Base-by-base conservation (phyloP, 139 green algal species). In the Ettlia oleoabundans region DNA sequence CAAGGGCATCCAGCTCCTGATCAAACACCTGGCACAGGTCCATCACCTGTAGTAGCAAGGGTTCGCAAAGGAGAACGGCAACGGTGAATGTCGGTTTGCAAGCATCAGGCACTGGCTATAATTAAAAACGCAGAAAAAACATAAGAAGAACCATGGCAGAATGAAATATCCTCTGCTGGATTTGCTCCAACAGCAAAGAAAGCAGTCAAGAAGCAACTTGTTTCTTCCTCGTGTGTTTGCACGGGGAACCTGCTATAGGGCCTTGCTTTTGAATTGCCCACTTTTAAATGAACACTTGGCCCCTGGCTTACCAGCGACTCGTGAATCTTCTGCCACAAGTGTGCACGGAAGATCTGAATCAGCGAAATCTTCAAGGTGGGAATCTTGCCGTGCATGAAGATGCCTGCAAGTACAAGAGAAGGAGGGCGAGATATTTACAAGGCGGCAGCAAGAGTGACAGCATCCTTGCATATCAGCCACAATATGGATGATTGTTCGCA, bases 331-430 rank as follows among this genome's bases (percentile, higher is more conserved):
- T 99, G 97, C 97, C 97, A 99, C 83, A 99, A 88, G 85, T 99
- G 97, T 18, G 97, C 97, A 64, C 96, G 91, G 91, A 99, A 98
- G 92, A 99, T 99, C 94, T 99, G 96, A 86, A 99, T 99, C 76
- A 99, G 93, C 24, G 91, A 97, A 88, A 99, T 99, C 92, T 99
- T 99, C 68, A 99, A 93, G 58, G 97, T 99, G 58, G 97, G 97
- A 79, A 99, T 99, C 80, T 99, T 99, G 87, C 96, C 96, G 84
- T 98, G 93, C 97, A 99, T 99, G 94, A 99, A 99, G 88, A 99
- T 99, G 86, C 97, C 73, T 51, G n/a, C n/a, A n/a, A n/a, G n/a
- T n/a, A n/a, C n/a, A n/a, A n/a, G n/a, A n/a, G n/a, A n/a, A n/a
- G n/a, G n/a, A n/a, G n/a, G n/a, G 69, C 69, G 58, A n/a, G 1